A percentile compares a stretch with the other conserved stretches of the same genome.
phyloP scores from a whole-genome alignment of 2,329 filamentous ascomycete genomes.

The Aspergillus fischeri region DNA sequence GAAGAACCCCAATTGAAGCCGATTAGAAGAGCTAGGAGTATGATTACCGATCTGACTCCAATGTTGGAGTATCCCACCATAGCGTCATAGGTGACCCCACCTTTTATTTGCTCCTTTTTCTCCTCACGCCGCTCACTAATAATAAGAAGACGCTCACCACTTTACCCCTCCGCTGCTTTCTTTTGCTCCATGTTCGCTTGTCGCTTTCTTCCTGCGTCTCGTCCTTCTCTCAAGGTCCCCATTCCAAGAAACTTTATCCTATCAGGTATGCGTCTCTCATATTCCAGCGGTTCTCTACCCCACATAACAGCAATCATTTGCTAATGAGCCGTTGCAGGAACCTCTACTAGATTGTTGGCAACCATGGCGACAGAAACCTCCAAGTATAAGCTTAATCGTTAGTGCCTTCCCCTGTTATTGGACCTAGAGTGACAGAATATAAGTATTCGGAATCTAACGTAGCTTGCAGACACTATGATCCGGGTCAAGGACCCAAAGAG shows the following conservation, averaged over 20 bases:
- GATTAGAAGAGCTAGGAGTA: not conserved
- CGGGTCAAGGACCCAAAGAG: conserved; percentile 90
- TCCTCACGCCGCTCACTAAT: conserved; percentile 10
- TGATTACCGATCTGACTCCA: not conserved
- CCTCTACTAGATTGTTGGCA: conserved; percentile 33
- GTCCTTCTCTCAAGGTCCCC: conserved; percentile 23
- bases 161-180: conserved; percentile 10
- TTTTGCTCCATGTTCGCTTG: conserved; percentile 20
- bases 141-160: conserved; percentile 3
- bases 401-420: conserved; percentile 25
- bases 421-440: not conserved
- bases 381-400: conserved; percentile 64
- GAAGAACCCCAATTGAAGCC: not conserved
- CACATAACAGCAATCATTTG: conserved; percentile 6
- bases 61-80: conserved; percentile 1
- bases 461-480: conserved; percentile 58
- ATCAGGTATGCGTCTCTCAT: conserved; percentile 11
- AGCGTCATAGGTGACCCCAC: conserved; percentile 18
- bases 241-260: conserved; percentile 16
- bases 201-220: conserved; percentile 11
- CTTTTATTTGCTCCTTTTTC: conserved; percentile 7
- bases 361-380: conserved; percentile 55
- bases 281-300: not conserved
- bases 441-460: conserved; percentile 13
- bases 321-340: conserved; percentile 19